These are phyloP conservation scores for Saturnispora bothae DNA, from an alignment of 805 yeast species.

Conservation along the genomic window DNA sequence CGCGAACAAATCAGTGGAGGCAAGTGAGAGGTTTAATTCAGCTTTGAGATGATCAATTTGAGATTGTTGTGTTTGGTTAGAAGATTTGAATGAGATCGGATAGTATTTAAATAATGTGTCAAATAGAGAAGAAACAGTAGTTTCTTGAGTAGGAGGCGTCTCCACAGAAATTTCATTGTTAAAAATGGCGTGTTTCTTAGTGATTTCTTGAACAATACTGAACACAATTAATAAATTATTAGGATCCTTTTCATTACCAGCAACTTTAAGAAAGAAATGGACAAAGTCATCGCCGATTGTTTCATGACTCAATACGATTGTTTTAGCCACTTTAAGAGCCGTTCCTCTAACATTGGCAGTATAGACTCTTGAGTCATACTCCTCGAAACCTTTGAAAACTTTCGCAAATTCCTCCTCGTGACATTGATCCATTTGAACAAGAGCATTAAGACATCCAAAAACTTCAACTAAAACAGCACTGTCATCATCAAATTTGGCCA, in stretches of 20 bases:
- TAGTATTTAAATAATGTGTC: conserved; percentile 90
- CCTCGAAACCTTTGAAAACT: conserved; percentile 30
- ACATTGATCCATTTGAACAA: conserved; percentile 44
- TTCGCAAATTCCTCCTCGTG: conserved; percentile 22
- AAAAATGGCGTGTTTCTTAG: conserved; percentile 25
- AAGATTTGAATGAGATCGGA: conserved; percentile 92
- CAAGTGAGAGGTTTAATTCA: conserved; percentile 50
- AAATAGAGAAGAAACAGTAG: conserved; percentile 53
- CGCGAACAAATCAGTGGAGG: conserved; percentile 53
- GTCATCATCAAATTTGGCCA: conserved; percentile 59
- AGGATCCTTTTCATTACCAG: conserved; percentile 92
- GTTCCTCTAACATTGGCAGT: conserved; percentile 53
- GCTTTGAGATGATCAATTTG: conserved; percentile 62
- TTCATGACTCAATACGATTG: not conserved
- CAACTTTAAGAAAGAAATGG: conserved; percentile 51
- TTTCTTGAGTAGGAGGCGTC: too few species aligned
- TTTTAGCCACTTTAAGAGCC: conserved; percentile 31
- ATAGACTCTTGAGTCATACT: conserved; percentile 46
- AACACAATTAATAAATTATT: conserved; percentile 70
- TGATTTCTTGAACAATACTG: conserved; percentile 38
- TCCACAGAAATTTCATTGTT: too few species aligned
- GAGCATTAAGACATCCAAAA: conserved; percentile 40
- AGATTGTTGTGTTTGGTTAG: conserved; percentile 81
- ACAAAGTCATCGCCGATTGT: conserved; percentile 32
- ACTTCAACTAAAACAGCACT: conserved; percentile 38